A percentile compares a stretch with the other conserved stretches of the same genome.
Conservation (phyloP, 257 asterid genomes). For the Solanum etuberosum region DNA sequence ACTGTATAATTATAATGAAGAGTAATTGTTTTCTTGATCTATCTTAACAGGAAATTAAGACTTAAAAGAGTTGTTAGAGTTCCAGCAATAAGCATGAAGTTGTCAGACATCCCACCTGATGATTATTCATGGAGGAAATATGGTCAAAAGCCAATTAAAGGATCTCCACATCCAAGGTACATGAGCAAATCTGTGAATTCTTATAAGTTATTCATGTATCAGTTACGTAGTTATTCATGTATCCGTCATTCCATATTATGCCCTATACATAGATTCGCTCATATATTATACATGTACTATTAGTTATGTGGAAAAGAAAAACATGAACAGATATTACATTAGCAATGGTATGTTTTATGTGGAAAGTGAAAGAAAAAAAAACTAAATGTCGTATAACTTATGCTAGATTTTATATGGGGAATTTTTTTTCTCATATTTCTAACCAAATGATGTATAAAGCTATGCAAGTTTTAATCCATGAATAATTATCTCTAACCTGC, state of each 20-base stretch:
- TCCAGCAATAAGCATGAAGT: constrained; percentile 89
- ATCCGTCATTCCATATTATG: too few species aligned
- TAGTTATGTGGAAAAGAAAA: too few species aligned
- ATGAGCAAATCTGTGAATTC: neutral
- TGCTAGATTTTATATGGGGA: neutral
- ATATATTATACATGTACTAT: too few species aligned
- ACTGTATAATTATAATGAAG: neutral
- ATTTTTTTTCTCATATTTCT: neutral
- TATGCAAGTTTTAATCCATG: neutral
- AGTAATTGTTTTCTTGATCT: neutral
- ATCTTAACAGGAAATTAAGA: constrained; percentile 37
- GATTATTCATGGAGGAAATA: constrained; percentile 97
- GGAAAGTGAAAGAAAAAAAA: neutral
- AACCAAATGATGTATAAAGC: neutral
- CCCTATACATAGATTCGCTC: neutral
- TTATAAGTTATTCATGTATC: neutral
- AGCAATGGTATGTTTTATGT: neutral
- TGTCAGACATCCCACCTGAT: constrained; percentile 90
- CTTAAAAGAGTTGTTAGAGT: constrained; percentile 61
- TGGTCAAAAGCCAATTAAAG: constrained; percentile 96
- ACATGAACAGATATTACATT: neutral
- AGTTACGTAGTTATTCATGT: too few species aligned
- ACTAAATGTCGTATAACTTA: too few species aligned
- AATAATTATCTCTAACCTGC: neutral
- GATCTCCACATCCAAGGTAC: constrained; percentile 98